Evolutionary conservation across 169 alveolate genomes (phyloP), one percentile per base, ranked within the genome.

Genomic region (Cyclospora cayetanensis): DNA sequence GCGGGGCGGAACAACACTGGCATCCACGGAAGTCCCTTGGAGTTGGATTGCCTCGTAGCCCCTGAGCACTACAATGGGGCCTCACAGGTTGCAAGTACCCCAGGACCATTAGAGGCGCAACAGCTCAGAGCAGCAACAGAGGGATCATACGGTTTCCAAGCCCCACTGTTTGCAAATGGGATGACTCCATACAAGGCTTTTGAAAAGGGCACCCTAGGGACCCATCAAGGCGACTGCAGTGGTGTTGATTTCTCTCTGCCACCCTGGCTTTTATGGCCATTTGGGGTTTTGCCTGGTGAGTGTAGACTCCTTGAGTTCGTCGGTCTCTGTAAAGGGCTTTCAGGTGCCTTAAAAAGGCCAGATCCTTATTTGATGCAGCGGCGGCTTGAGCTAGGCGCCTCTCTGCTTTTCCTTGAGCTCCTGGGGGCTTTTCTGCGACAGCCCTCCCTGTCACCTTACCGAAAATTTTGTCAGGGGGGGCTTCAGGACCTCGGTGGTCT

Each of bases 371-470:
- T 70, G 82, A 46, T 70, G 46, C 55, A 70, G 82, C 82, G 1
- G 25, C 46, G 82, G 15, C 53, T 70, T 5, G 52, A 70, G 5
- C 27, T 70, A 18, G 82, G 82, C 25, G 52, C 37, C 5, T 1
- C 34, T 1, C 37, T 31, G 20, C 3, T 70, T 20, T 70, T 70
- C 46, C 20, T 70, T 12, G 82, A 70, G 82, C 12, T 70, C 25
- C 82, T 70, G 50, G 82, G 82, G 82, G 82, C 82, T 29, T 29
- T 70, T 12, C 53, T 70, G 50, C 50, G 82, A 12, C 55, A 37
- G 82, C 82, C 50, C 1, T 1, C 46, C 2, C 25, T 70, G 27
- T n/a, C 20, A 3, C 82, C 31, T 25, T 70, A 70, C 53, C 20
- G 46, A 18, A 34, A 1, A 15, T 31, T n/a, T 53, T 70, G 82